Base-by-base conservation (phyloP, 2,329 filamentous ascomycete species). In the Arthrobotrys sphaeroides region DNA sequence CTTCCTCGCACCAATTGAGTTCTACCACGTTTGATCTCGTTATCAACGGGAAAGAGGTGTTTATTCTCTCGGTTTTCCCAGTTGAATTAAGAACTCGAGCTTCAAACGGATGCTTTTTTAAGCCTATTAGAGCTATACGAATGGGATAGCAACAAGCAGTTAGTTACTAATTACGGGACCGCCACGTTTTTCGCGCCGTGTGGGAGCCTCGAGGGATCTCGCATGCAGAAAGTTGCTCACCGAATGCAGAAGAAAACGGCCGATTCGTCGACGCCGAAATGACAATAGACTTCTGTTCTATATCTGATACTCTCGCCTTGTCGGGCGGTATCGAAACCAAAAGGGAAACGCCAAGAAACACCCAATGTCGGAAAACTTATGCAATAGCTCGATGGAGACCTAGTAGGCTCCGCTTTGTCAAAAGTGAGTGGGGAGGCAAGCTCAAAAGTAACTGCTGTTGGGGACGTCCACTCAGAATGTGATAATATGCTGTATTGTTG, bases 1-100 rank as follows among this genome's bases (percentile, higher is more conserved):
- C 31, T 51, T 64, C 53, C 45, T 60, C 62, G 69, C 70, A 68
- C 70, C 45, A 75, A 75, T 75, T 69, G 64, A 65, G 72, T 69
- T 69, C 57, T 59, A 75, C 72, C 72, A 75, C 72, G 72, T 75
- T 75, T 75, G 72, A 75, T 65, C 64, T 61, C 42, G 57, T 62
- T 53, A 65, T 64, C 57, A 75, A 69, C 64, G 57, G 49, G 36
- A 75, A 69, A 64, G 64, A 69, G 72, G 61, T 66, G 38, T 45
- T 55, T 75, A 67, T 59, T 62, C 55, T 60, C 47, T 24, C 24
- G 10, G 16, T 59, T 47, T 53, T 16, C 13, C 31, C 12, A 22
- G 31, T 70, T 38, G 38, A 62, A 36, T 18, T 36, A 18, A 66
- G 20, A 36, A 22, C 26, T 22, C 40, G 36, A 38, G 51, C 59